These are phyloP conservation scores for Komagataea norvegica DNA, from an alignment of 1,139 yeast genomes.

Conservation along the genomic window DNA sequence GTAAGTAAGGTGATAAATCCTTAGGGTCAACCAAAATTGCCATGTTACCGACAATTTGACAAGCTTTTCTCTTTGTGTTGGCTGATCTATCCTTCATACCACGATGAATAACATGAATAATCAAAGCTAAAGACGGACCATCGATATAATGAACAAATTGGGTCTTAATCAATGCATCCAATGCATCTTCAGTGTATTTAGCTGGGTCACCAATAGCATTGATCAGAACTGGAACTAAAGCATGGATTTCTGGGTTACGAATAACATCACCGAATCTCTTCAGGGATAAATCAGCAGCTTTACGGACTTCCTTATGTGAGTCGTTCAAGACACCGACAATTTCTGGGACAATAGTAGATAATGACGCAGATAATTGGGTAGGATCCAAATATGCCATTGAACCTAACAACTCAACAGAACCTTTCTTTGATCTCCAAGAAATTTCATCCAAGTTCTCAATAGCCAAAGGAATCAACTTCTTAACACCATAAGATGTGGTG, in stretches of 20 bases:
- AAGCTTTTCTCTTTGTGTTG: slow-evolving; percentile 84
- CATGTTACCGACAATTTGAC: slow-evolving; percentile 98
- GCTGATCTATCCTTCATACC: slow-evolving; percentile 96
- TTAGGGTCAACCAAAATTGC: slow-evolving; percentile 87
- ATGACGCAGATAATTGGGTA: slow-evolving; percentile 81
- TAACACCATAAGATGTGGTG: slow-evolving; percentile 90
- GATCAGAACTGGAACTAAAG: slow-evolving; percentile 80
- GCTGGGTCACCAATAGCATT: slow-evolving; percentile 97
- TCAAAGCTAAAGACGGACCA: slow-evolving; percentile 94
- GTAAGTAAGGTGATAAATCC: slow-evolving; percentile 81
- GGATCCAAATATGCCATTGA: slow-evolving; percentile 98
- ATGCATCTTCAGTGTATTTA: slow-evolving; percentile 77
- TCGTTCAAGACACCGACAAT: slow-evolving; percentile 93
- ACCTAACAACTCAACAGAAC: slow-evolving; percentile 92
- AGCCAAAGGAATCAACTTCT: slow-evolving; percentile 86
- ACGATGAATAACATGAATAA: slow-evolving; percentile 89
- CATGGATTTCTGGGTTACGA: slow-evolving; percentile 93
- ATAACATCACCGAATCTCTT: slow-evolving; percentile 95
- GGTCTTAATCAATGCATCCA: slow-evolving; percentile 81
- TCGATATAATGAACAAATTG: slow-evolving; percentile 97
- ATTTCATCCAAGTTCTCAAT: slow-evolving; percentile 80
- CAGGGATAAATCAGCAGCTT: slow-evolving; percentile 86
- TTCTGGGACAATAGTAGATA: slow-evolving; percentile 89
- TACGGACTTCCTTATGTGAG: slow-evolving; percentile 93
- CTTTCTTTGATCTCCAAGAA: slow-evolving; percentile 96